Evolutionary conservation across 805 yeast genomes (phyloP).

Genomic region (Ogataea glucozyma): DNA sequence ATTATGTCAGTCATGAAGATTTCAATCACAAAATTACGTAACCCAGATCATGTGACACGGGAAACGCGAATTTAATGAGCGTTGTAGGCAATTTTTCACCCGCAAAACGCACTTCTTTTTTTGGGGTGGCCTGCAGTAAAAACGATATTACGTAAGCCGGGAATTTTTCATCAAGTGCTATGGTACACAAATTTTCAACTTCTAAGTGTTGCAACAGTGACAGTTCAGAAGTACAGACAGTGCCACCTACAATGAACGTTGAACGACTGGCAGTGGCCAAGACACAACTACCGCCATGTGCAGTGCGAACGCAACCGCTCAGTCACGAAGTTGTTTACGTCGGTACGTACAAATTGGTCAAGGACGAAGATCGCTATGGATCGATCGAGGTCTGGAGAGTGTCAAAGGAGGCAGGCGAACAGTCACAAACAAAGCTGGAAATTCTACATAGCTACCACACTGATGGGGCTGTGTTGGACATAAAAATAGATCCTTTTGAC

Average conservation of each 20-base stretch:
- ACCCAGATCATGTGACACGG: not conserved
- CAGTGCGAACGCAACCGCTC: slow-evolving; percentile 58
- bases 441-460: slow-evolving; percentile 36
- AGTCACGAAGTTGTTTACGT: slow-evolving; percentile 52
- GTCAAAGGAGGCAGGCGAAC: slow-evolving; percentile 4
- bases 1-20: no score
- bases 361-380: slow-evolving; percentile 64
- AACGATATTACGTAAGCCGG: no score
- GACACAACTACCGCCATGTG: slow-evolving; percentile 80
- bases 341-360: slow-evolving; percentile 81
- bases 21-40: not conserved
- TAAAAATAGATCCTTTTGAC: slow-evolving; percentile 65
- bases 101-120: no score
- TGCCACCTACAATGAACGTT: not conserved
- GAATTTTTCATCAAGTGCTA: no score
- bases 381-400: slow-evolving; percentile 44
- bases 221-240: not conserved
- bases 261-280: slow-evolving; percentile 35
- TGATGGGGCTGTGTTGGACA: slow-evolving; percentile 71
- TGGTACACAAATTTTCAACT: no score
- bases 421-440: slow-evolving; percentile 4
- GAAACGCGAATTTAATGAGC: not conserved
- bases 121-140: no score
- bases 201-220: no score
- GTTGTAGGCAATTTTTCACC: no score